A percentile compares a stretch with the other conserved stretches of the same genome.
Evolutionary conservation across 2,329 filamentous ascomycete species (phyloP).

Genomic region (Chrysosporium keratinophilum): DNA sequence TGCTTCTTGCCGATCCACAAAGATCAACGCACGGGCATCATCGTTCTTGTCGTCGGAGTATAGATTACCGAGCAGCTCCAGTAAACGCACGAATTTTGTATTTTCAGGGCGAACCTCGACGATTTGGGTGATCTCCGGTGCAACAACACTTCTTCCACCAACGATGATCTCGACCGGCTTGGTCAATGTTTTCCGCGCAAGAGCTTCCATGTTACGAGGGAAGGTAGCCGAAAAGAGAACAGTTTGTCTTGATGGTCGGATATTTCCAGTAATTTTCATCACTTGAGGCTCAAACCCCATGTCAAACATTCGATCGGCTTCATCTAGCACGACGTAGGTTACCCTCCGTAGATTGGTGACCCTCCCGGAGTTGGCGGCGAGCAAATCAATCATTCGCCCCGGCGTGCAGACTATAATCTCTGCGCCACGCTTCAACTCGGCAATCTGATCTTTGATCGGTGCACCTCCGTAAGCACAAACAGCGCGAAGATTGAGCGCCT

Average conservation of each 20-base stretch:
- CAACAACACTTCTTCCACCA: conserved; percentile 64
- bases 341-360: conserved; percentile 84
- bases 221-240: conserved; percentile 96
- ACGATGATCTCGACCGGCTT: conserved; percentile 87
- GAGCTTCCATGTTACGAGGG: conserved; percentile 79
- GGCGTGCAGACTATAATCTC: conserved; percentile 94
- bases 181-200: conserved; percentile 78
- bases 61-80: conserved; percentile 77
- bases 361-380: conserved; percentile 86
- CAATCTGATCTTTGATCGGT: conserved; percentile 95
- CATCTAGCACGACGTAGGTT: conserved; percentile 89
- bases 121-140: conserved; percentile 71
- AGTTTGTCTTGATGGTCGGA: conserved; percentile 84
- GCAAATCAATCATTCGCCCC: conserved; percentile 86
- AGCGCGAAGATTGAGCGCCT: conserved; percentile 69
- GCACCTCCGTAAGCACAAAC: conserved; percentile 92
- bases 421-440: conserved; percentile 85
- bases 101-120: conserved; percentile 78
- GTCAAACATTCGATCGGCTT: conserved; percentile 98
- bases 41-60: conserved; percentile 66
- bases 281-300: conserved; percentile 99
- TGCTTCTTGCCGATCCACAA: conserved; percentile 85
- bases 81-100: conserved; percentile 70
- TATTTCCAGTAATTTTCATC: conserved; percentile 87
- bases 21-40: conserved; percentile 79